Percentiles rank a stretch among this genome's conserved stretches.
These are phyloP conservation scores for Metschnikowia picachoensis DNA, from an alignment of 805 yeast genomes.

Conservation along the genomic window DNA sequence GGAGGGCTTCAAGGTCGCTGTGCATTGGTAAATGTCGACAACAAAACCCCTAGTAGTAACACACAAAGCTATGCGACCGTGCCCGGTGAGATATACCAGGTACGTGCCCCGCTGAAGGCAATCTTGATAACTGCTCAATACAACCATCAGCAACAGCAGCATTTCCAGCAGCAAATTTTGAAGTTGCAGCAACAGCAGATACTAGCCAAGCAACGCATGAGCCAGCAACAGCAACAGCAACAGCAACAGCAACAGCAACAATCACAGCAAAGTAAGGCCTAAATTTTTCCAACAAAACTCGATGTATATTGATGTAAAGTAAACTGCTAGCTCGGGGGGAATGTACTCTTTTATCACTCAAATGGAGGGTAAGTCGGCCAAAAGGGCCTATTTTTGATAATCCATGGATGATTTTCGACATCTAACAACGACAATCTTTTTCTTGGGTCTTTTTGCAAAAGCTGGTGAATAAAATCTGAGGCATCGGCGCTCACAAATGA, in stretches of 20 bases:
- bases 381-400: constrained; percentile 52
- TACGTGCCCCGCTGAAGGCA: constrained; percentile 45
- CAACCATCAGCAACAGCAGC: constrained; percentile 40
- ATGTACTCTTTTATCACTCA: not conserved
- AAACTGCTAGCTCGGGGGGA: not conserved
- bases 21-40: constrained; percentile 65
- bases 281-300: not conserved
- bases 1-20: constrained; percentile 82
- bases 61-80: constrained; percentile 50
- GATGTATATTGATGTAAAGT: constrained; percentile 5
- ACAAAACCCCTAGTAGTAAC: constrained; percentile 19
- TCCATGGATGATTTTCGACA: constrained; percentile 82
- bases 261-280: constrained; percentile 3
- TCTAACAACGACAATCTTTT: constrained; percentile 59
- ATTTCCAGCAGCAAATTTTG: constrained; percentile 41
- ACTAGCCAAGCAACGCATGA: constrained; percentile 31
- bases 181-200: constrained; percentile 38
- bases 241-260: constrained; percentile 50
- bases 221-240: constrained; percentile 72
- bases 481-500: constrained; percentile 68
- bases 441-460: constrained; percentile 67
- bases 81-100: constrained; percentile 52
- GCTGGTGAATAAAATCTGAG: constrained; percentile 59
- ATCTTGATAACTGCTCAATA: constrained; percentile 40
- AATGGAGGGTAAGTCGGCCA: constrained; percentile 45